A percentile compares a stretch with the other conserved stretches of the same genome.
Conservation (phyloP, 2,329 filamentous ascomycete species). For the Lasiodiplodia sp. region DNA sequence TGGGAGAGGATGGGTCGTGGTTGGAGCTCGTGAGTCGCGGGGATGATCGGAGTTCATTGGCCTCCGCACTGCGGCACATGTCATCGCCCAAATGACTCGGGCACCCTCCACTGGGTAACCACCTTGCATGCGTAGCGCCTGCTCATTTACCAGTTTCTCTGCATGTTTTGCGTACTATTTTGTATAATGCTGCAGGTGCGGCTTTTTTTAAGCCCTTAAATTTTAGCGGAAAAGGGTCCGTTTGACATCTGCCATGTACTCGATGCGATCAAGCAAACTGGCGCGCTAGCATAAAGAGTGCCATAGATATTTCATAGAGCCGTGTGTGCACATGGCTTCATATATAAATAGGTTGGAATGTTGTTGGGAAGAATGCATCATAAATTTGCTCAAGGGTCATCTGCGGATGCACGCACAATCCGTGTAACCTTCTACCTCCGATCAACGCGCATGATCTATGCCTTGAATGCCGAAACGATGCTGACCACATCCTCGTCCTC, state of each 20-base stretch:
- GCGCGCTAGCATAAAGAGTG: neutral
- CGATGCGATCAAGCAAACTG: neutral
- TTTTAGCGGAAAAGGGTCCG: neutral
- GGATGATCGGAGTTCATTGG: conserved; percentile 25
- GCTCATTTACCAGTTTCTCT: neutral
- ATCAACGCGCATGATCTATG: conserved; percentile 14
- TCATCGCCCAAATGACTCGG: conserved; percentile 19
- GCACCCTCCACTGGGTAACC: neutral
- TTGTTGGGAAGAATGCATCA: neutral
- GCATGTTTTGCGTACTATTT: neutral
- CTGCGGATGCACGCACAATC: conserved; percentile 61
- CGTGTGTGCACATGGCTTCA: neutral
- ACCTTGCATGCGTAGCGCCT: neutral
- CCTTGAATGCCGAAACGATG: conserved; percentile 57
- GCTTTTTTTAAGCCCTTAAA: neutral
- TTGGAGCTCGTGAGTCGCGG: conserved; percentile 13
- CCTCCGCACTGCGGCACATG: conserved; percentile 21
- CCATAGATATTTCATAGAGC: no score
- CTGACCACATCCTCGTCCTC: conserved; percentile 73
- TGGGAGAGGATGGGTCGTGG: conserved; percentile 16
- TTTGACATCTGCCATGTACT: neutral
- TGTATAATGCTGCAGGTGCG: neutral
- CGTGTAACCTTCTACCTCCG: conserved; percentile 62
- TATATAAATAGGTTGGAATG: neutral
- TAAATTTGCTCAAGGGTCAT: neutral